Base-by-base conservation (phyloP, 495 filamentous ascomycete genomes). In the Neurospora intermedia region DNA sequence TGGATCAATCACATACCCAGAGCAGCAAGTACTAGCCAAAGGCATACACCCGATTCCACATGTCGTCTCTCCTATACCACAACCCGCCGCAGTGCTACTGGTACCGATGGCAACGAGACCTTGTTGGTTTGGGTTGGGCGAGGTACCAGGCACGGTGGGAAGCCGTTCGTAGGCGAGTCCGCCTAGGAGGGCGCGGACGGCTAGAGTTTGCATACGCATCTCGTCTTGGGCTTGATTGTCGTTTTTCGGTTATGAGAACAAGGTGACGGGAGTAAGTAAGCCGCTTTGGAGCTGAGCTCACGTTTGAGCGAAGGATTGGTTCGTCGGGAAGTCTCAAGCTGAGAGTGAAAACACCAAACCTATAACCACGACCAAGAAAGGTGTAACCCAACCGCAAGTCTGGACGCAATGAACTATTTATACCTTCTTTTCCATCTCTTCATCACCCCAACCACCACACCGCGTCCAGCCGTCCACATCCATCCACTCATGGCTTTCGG, bases 41-140 rank as follows among this genome's bases (percentile, higher is more conserved):
- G 70, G 70, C 70, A 72, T 72, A 40, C 70, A 72, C 23, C 70
- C 70, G 10, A 10, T 38, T n/a, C 70, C 70, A 20, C 70, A 72
- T 4, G 35, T 11, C 3, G 43, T 43, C 45, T 40, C 23, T 6
- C 70, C 70, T 23, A 66, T 16, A 18, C n/a, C 70, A n/a, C 70
- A 72, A 5, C 35, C 40, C 27, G 45, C 45, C 43, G 70, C 35
- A 6, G n/a, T 40, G 48, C 7, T 46, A n/a, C 23, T 45, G 0
- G 42, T 31, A 9, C 38, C 69, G 27, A 35, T 62, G n/a, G 27
- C 31, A 20, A 35, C 27, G 31, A 59, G 48, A 15, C 48, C 48
- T 15, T 59, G 48, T 15, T 59, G 48, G 23, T 27, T 27, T 15
- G 48, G 10, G 23, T 59, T 59, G 48, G 70, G 23, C 0, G 43